These are phyloP conservation scores for Bombardia bombarda DNA, from an alignment of 495 filamentous ascomycete genomes.

Conservation along the genomic window DNA sequence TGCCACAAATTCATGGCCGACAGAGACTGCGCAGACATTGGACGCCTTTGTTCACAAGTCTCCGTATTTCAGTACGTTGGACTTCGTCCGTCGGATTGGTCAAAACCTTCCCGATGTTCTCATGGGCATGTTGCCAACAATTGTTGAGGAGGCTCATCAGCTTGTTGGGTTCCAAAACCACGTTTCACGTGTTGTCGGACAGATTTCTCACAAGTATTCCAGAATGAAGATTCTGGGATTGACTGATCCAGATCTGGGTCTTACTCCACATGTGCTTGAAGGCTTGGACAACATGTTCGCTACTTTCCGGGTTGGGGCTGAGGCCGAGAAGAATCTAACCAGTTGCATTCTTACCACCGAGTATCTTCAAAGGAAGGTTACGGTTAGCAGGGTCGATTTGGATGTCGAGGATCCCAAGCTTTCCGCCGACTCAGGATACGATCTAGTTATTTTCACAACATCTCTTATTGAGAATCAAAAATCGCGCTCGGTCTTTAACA, in stretches of 20 bases:
- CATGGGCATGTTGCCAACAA: conserved; percentile 8
- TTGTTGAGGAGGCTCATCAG: conserved; percentile 24
- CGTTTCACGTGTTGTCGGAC: conserved; percentile 26
- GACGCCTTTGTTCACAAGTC: conserved; percentile 25
- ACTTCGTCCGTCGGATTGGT: conserved; percentile 18
- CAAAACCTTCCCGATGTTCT: conserved; percentile 20
- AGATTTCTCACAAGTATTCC: conserved; percentile 35
- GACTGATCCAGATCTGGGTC: conserved; percentile 16
- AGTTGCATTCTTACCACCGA: conserved; percentile 3
- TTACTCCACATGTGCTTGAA: conserved; percentile 22
- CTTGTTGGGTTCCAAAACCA: conserved; percentile 23
- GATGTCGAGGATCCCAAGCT: conserved; percentile 2
- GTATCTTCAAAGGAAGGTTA: conserved; percentile 11
- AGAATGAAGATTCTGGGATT: conserved; percentile 34
- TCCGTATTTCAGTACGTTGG: conserved; percentile 20
- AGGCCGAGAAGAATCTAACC: conserved; percentile 10
- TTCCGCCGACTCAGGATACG: conserved; percentile 11
- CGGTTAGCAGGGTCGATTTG: conserved; percentile 19
- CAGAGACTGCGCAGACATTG: conserved; percentile 24
- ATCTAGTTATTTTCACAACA: conserved; percentile 31
- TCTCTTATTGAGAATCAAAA: conserved; percentile 19
- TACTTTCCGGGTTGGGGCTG: conserved; percentile 20
- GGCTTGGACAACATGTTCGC: conserved; percentile 26
- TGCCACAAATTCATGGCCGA: conserved; percentile 12
- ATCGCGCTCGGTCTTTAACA: conserved; percentile 5